Evolutionary conservation across 805 yeast genomes (phyloP), one percentile per base, ranked within the genome.

Genomic region (Deakozyma indianensis): DNA sequence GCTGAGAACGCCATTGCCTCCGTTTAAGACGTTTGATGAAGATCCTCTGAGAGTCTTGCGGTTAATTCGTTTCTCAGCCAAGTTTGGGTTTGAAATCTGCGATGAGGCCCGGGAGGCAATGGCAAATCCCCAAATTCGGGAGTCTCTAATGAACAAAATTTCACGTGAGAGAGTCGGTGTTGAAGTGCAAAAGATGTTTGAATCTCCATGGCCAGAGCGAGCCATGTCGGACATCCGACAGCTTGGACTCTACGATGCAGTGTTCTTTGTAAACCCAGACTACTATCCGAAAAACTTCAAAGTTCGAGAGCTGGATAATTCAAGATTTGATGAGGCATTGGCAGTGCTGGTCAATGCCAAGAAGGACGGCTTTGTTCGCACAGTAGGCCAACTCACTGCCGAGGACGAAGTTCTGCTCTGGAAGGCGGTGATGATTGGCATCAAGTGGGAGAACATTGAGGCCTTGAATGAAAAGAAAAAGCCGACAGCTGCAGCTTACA

Each of bases 41-140:
- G 99, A 92, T 61, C 99, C 99, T 1, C 70, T 92, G 48, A 71
- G 99, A 48, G 92, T 90, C 1, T 62, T 92, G 47, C 70, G 99
- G 50, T 65, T 92, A 47, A 74, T 92, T 23, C 68, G 99, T 52
- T 92, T 92, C 66, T 92, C 95, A 0, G 71, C 84, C 27, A 75
- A 85, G 47, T 85, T 82, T 56, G 69, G 75, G 42, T 92, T 88
- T 57, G 53, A 53, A 1, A 71, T 92, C 25, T 94, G 79, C 5
- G 53, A 59, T 0, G 72, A 69, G 0, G 76, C 88, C 0, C 54
- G 29, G 25, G 54, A 62, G 1, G 82, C 90, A 0, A 87, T 92
- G 95, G 66, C 60, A 28, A 68, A 71, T 29, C 61, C 64, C 1
- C 71, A 69, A 5, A 77, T 90, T 44, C 77, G 74, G 50, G 50